Evolutionary conservation across 805 yeast genomes (phyloP).

Genomic region (Wickerhamiella allomyrinae): DNA sequence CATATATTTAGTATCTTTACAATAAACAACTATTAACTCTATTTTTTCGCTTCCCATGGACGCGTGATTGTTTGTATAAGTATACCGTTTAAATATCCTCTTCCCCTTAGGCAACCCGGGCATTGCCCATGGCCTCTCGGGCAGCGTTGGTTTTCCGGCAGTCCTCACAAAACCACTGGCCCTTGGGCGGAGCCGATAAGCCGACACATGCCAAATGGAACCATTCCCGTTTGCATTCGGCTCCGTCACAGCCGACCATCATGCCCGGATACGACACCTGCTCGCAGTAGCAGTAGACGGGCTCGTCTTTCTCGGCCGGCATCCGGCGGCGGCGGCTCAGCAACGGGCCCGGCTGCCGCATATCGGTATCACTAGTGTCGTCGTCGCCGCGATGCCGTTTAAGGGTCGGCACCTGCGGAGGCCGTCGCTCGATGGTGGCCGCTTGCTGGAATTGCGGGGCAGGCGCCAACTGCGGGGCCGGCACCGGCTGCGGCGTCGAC

Average conservation of each 20-base stretch:
- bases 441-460: background rate
- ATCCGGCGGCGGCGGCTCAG: slow-evolving; percentile 7
- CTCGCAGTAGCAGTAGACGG: slow-evolving; percentile 88
- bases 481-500: slow-evolving; percentile 2
- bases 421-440: background rate
- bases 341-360: background rate
- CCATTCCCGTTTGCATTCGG: slow-evolving; percentile 85
- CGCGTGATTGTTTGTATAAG: too few relatives aligned
- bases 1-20: too few relatives aligned
- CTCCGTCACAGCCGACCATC: slow-evolving; percentile 99
- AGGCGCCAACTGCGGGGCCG: background rate
- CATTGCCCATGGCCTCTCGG: slow-evolving; percentile 7
- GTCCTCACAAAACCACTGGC: slow-evolving; percentile 69
- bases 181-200: slow-evolving; percentile 69
- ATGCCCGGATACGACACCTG: slow-evolving; percentile 96
- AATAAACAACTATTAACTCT: too few relatives aligned
- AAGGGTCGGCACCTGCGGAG: background rate
- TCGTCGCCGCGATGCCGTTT: slow-evolving; percentile 6
- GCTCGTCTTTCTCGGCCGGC: slow-evolving; percentile 37
- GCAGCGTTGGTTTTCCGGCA: slow-evolving; percentile 26
- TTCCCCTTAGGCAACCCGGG: background rate
- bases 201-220: slow-evolving; percentile 91
- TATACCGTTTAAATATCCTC: too few relatives aligned
- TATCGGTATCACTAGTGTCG: slow-evolving; percentile 17
- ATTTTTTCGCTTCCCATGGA: too few relatives aligned